Percentiles rank a stretch among this genome's conserved stretches.
phyloP scores from a whole-genome alignment of 768 basidiomycete species.

The Rhodotorula paludigena region DNA sequence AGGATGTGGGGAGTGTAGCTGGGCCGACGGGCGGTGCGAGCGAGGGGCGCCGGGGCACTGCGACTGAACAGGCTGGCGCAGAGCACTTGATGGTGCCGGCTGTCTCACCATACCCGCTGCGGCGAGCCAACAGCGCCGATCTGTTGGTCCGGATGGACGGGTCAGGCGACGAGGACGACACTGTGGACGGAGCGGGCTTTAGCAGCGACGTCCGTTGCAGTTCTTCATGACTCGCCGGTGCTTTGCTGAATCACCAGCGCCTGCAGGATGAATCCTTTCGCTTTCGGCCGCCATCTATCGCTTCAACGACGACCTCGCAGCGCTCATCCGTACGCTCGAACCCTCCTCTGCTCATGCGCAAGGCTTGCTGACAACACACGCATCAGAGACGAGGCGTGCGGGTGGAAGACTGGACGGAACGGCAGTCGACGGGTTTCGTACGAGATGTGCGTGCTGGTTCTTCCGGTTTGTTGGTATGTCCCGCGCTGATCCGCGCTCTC shows the following conservation, averaged over 20 bases:
- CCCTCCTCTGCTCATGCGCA: neutral
- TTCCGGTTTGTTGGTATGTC: neutral
- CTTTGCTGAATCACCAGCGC: neutral
- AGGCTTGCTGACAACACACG: neutral
- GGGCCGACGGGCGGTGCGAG: too few species aligned
- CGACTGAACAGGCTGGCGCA: neutral
- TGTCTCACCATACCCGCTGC: neutral
- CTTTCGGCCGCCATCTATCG: constrained; percentile 25
- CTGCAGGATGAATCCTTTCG: constrained; percentile 31
- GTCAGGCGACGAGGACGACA: neutral
- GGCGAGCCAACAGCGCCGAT: constrained; percentile 19
- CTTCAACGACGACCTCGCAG: constrained; percentile 26
- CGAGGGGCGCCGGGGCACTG: too few species aligned
- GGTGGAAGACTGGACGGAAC: constrained; percentile 28
- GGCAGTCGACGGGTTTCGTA: constrained; percentile 17
- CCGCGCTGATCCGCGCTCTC: neutral
- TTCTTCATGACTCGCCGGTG: accelerated
- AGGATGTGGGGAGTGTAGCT: too few species aligned
- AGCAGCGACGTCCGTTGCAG: constrained; percentile 14
- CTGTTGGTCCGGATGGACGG: neutral
- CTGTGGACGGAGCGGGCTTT: constrained; percentile 4
- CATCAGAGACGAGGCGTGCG: constrained; percentile 25
- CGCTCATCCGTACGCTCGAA: constrained; percentile 14
- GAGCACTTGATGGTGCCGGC: too few species aligned
- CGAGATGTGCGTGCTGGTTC: constrained; percentile 21